A percentile compares a stretch with the other conserved stretches of the same genome.
Conservation (phyloP, 805 yeast genomes). For the Starmera caribaea region DNA sequence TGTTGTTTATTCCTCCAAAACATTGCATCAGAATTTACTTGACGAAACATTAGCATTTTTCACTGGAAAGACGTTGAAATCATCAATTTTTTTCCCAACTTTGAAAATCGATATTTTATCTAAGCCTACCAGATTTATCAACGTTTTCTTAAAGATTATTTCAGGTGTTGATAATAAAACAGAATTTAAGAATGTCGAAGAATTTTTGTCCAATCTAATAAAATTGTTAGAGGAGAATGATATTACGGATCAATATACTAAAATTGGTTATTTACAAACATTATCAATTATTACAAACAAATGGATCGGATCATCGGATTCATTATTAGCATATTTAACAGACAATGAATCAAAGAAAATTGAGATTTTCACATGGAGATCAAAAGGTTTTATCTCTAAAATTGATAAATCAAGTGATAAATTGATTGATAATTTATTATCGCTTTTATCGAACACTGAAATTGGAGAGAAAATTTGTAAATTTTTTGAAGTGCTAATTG, state of each 20-base stretch:
- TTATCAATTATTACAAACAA: conserved; percentile 50
- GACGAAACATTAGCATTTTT: conserved; percentile 29
- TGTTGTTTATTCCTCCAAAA: conserved; percentile 20
- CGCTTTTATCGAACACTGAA: conserved; percentile 21
- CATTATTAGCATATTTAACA: conserved; percentile 1
- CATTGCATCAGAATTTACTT: conserved; percentile 35
- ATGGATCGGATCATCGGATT: conserved; percentile 22
- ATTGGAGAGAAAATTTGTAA: conserved; percentile 35
- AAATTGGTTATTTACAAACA: conserved; percentile 48
- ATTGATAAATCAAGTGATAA: conserved; percentile 32
- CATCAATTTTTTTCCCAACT: conserved; percentile 7
- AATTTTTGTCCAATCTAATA: conserved; percentile 6
- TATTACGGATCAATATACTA: conserved; percentile 10
- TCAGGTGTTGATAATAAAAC: conserved; percentile 40
- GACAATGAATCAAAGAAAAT: conserved; percentile 20
- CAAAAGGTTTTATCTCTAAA: conserved; percentile 59
- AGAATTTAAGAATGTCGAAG: conserved; percentile 13
- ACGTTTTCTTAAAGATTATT: conserved; percentile 33
- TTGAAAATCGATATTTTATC: conserved; percentile 15
- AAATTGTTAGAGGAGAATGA: conserved; percentile 5
- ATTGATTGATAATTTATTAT: conserved; percentile 25
- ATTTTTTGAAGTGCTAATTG: conserved; percentile 53
- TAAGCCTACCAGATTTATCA: conserved; percentile 24
- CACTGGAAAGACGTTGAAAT: conserved; percentile 10
- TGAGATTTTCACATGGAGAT: conserved; percentile 59